Percentiles rank a stretch among this genome's conserved stretches.
These are phyloP conservation scores for Hypoxylon sp. DNA, from an alignment of 2,329 filamentous ascomycete species.

Conservation along the genomic window DNA sequence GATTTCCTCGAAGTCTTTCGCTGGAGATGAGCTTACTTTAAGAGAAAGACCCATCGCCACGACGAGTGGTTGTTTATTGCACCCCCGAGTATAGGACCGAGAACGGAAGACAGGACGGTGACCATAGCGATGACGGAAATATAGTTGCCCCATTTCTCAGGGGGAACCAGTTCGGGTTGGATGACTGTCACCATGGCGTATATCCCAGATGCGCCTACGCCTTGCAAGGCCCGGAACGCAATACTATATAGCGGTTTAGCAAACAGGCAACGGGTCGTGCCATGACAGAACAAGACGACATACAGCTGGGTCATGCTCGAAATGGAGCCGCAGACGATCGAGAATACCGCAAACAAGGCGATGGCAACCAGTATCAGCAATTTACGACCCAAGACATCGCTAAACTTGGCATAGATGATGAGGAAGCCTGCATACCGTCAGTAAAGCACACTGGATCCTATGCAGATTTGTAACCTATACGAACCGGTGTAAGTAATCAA, in stretches of 20 bases:
- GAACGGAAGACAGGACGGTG: slow-evolving; percentile 51
- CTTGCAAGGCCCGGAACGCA: slow-evolving; percentile 51
- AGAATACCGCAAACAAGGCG: slow-evolving; percentile 52
- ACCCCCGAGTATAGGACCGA: slow-evolving; percentile 55
- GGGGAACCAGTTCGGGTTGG: slow-evolving; percentile 48
- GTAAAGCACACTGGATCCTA: neutral
- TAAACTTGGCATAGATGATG: slow-evolving; percentile 53
- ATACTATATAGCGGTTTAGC: slow-evolving; percentile 38
- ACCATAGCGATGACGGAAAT: slow-evolving; percentile 49
- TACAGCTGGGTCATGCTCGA: slow-evolving; percentile 46
- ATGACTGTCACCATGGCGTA: slow-evolving; percentile 53
- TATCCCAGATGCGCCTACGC: slow-evolving; percentile 57
- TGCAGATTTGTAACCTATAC: neutral
- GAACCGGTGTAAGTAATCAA: slow-evolving; percentile 58
- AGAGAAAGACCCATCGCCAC: slow-evolving; percentile 58
- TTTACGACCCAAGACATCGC: slow-evolving; percentile 55
- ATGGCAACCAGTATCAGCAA: slow-evolving; percentile 48
- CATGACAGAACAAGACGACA: neutral
- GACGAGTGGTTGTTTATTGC: slow-evolving; percentile 50
- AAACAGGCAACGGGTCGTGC: neutral
- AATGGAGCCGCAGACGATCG: slow-evolving; percentile 50
- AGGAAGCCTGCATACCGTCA: slow-evolving; percentile 46
- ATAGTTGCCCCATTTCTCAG: slow-evolving; percentile 45
- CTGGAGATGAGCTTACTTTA: slow-evolving; percentile 49
- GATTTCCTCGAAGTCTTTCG: neutral